These are phyloP conservation scores for Yueomyces sp. DNA, from an alignment of 1,139 yeast genomes.

Conservation along the genomic window DNA sequence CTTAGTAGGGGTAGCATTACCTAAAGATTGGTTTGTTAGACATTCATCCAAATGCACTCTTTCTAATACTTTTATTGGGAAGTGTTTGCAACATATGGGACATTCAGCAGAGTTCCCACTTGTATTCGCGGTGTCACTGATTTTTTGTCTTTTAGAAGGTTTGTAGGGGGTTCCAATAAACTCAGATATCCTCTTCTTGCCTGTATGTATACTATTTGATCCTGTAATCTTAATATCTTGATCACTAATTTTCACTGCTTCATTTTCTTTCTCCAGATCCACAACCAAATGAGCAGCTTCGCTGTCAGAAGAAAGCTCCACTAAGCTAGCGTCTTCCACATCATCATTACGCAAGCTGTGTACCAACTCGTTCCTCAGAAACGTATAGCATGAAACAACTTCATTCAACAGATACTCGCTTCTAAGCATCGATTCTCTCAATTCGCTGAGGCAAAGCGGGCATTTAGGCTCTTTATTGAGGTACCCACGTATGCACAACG, in stretches of 20 bases:
- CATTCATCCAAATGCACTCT: constrained; percentile 62
- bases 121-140: too few relatives aligned
- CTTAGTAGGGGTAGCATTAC: too few relatives aligned
- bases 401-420: constrained; percentile 68
- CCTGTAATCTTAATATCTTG: constrained; percentile 1
- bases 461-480: constrained; percentile 49
- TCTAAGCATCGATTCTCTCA: constrained; percentile 57
- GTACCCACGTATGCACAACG: constrained; percentile 72
- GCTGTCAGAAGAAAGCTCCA: constrained; percentile 11
- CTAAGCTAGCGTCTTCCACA: constrained; percentile 5
- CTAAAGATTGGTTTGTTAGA: constrained; percentile 23
- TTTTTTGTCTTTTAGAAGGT: too few relatives aligned
- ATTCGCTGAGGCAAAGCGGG: constrained; percentile 67
- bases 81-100: constrained; percentile 52
- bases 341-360: constrained; percentile 6
- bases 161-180: not conserved
- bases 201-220: constrained; percentile 1
- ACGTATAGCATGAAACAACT: constrained; percentile 42
- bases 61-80: constrained; percentile 50
- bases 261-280: constrained; percentile 2
- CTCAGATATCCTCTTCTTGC: constrained; percentile 2
- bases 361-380: constrained; percentile 27
- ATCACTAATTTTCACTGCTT: not conserved
- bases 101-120: constrained; percentile 34
- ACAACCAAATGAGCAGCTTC: not conserved